Conservation (phyloP, 805 yeast genomes). For the Metschnikowia lunata region DNA sequence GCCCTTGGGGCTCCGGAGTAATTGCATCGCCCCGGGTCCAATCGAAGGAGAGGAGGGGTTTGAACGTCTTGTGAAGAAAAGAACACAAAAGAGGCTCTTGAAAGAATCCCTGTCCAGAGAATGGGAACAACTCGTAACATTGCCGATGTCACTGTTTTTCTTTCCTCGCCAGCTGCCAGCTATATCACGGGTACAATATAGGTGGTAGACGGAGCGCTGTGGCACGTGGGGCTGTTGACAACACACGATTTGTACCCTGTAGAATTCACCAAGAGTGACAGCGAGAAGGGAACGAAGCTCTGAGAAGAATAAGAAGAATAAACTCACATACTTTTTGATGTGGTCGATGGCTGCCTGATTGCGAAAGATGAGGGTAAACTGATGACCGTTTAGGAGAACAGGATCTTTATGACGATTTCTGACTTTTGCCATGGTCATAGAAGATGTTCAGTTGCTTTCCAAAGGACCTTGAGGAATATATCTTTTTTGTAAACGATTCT, state of each 20-base stretch:
- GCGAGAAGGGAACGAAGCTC: constrained; percentile 14
- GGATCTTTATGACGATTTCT: too few species aligned
- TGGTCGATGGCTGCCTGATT: too few species aligned
- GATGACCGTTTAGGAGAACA: too few species aligned
- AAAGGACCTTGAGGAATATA: too few species aligned
- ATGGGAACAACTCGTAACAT: constrained; percentile 25
- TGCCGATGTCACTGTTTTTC: constrained; percentile 27
- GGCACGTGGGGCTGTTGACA: constrained; percentile 23
- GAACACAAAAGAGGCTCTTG: constrained; percentile 8
- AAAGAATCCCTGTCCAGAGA: constrained; percentile 22
- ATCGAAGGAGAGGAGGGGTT: constrained; percentile 28
- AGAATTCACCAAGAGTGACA: constrained; percentile 16
- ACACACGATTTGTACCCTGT: constrained; percentile 30
- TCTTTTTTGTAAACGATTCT: too few species aligned
- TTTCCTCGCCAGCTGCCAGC: constrained; percentile 25
- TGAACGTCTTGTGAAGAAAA: constrained; percentile 20
- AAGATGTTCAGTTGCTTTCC: too few species aligned
- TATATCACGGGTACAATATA: constrained; percentile 25
- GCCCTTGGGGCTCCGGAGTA: constrained; percentile 27
- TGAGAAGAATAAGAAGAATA: background rate
- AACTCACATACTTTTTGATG: too few species aligned
- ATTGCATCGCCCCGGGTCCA: constrained; percentile 27
- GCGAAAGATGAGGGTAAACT: too few species aligned
- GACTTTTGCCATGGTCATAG: too few species aligned
- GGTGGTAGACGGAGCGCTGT: constrained; percentile 27